Evolutionary conservation across 177 flowering plant species (phyloP), one percentile per base, ranked within the genome.

Genomic region (Vitis hybrid): DNA sequence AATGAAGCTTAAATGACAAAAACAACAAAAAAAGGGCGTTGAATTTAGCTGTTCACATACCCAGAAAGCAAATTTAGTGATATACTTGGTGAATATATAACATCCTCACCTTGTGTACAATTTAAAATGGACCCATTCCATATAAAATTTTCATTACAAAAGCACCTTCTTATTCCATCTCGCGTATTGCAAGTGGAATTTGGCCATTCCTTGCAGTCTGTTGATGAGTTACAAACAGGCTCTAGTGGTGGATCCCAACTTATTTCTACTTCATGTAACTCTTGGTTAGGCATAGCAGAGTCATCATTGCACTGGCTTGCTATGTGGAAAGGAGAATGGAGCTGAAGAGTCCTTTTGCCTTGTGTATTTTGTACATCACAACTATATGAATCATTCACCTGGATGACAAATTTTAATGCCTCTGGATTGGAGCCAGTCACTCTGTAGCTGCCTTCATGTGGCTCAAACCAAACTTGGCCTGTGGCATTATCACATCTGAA

Each of bases 181-280:
- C 3, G 10, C 21, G 73, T 59, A 2, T 46, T 64, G 68, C 84
- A 81, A 58, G 73, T 64, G 14, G 84, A 74, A 62, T 76, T 60
- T 11, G 80, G 80, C 84, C 82, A 81, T n/a, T 72, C 82, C 54
- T 48, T 70, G 74, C 82, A 79, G 54, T 76, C 82, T 51, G 56
- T 0, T 9, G 75, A 35, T 15, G 72, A 72, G 46, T 56, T 51
- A 67, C 82, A 79, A 35, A 65, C 52, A 11, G 79, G 82, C 64
- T 76, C 82, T 1, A 8, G 27, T 14, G 82, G 76, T 10, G 77
- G 77, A 6, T 73, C 70, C 86, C 86, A 83, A 48, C 55, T 32
- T 2, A 83, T 70, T 60, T 80, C 83, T n/a, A 81, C 51, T 72
- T 75, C 74, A 16, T 46, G 56, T 9, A 32, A 32, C 3, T 32